Evolutionary conservation across 495 filamentous ascomycete species (phyloP).

Genomic region (Penicillium argentinense): DNA sequence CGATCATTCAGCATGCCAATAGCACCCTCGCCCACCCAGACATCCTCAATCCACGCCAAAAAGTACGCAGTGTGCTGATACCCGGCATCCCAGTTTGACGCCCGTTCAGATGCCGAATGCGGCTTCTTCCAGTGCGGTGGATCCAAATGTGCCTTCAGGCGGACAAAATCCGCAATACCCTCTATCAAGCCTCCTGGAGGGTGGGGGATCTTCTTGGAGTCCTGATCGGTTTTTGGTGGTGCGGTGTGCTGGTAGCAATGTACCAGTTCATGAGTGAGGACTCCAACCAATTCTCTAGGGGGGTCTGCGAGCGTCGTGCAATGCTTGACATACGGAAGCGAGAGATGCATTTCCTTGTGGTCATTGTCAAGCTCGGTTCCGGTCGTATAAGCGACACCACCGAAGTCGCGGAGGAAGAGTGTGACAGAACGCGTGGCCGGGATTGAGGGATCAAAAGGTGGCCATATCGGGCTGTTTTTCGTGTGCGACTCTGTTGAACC

Average conservation of each 20-base stretch:
- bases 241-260: constrained; percentile 91
- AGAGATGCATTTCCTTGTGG: constrained; percentile 95
- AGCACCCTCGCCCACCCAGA: constrained; percentile 69
- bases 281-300: constrained; percentile 71
- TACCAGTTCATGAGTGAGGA: constrained; percentile 89
- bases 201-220: constrained; percentile 12
- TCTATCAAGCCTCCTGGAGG: constrained; percentile 81
- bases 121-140: constrained; percentile 83
- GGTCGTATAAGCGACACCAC: constrained; percentile 85
- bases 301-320: constrained; percentile 36
- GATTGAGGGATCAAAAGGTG: constrained; percentile 34
- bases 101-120: constrained; percentile 44
- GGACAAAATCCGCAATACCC: constrained; percentile 92
- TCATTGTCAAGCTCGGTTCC: constrained; percentile 79
- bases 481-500: background rate
- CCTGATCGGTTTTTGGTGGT: constrained; percentile 38
- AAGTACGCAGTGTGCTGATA: constrained; percentile 95
- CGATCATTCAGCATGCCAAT: constrained; percentile 73
- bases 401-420: constrained; percentile 75
- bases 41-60: constrained; percentile 67
- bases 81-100: constrained; percentile 76
- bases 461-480: constrained; percentile 2
- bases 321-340: constrained; percentile 67
- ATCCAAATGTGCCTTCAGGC: constrained; percentile 67
- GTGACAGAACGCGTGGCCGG: constrained; percentile 77